Evolutionary conservation across 768 basidiomycete species (phyloP).

Genomic region (Collybiopsis confluens): DNA sequence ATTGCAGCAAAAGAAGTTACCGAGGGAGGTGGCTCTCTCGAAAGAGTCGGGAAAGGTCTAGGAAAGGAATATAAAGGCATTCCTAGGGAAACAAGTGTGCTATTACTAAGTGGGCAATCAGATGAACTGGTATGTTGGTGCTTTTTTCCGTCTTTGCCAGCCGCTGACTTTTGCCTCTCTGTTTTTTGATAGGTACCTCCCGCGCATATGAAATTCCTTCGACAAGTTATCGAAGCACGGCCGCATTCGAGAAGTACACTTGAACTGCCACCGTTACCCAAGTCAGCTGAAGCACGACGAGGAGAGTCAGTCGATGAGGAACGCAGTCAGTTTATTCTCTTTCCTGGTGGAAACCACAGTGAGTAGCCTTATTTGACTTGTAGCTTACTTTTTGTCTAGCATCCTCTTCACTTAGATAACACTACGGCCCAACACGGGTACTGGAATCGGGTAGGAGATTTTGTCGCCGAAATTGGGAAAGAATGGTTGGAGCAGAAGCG

Average conservation of each 20-base stretch:
- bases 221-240: not conserved
- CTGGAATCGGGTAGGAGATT: constrained; percentile 5
- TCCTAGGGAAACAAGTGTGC: constrained; percentile 2
- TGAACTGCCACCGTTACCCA: not conserved
- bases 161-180: not conserved
- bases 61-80: constrained; percentile 8
- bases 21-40: not conserved
- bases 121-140: not conserved
- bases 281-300: not conserved
- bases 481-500: constrained; percentile 5
- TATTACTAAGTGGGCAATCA: constrained; percentile 3
- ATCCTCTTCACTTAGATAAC: not conserved
- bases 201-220: constrained; percentile 4
- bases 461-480: constrained; percentile 5
- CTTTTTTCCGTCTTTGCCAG: not conserved
- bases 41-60: constrained; percentile 1
- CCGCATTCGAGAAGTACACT: constrained; percentile 6
- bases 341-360: constrained; percentile 5
- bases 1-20: not conserved
- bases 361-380: too few species aligned
- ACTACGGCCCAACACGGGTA: constrained; percentile 5
- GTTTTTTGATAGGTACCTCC: constrained; percentile 1
- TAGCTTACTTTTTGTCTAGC: too few species aligned
- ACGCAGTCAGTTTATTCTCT: not conserved
- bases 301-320: not conserved